Evolutionary conservation across 192 early-diverging fungal genomes (phyloP), one percentile per base, ranked within the genome.

Genomic region (Lobosporangium transversale): DNA sequence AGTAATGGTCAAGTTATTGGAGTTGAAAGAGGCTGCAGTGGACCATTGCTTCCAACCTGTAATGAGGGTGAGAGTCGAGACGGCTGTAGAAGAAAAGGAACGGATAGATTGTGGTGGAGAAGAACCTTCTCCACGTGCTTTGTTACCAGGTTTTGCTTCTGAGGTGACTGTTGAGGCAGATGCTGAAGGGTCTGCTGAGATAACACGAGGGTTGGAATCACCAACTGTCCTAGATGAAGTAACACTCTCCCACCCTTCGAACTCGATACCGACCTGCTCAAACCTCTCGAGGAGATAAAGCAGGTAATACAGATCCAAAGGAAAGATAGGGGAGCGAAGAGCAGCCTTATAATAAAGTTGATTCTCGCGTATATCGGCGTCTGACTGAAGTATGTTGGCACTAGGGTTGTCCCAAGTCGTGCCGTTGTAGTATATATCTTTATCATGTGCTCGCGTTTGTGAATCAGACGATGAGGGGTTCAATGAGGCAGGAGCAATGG

Each of bases 1-100:
- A 20, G 84, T 68, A 21, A 83, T 63, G 36, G 79, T 75, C 31
- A 58, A 29, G 9, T 70, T 61, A 1, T 51, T 54, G 31, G 56
- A 27, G 51, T 59, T 59, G 55, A 43, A 49, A 18, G 59, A 58
- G 12, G 69, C 66, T 43, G 79, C 58, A 32, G 66, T 62, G 17
- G 66, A 71, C 81, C 81, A 83, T 36, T 79, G 73, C 49, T 80
- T 67, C 81, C 81, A 83, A 20, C 79, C 79, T 5, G 81, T 71
- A 52, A 80, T 78, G 1, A 80, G 37, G 1, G 81, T 78, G 24
- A 83, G 55, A 0, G 81, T 80, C 9, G 81, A 80, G 12, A 80
- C 73, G n/a, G 81, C 78, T 0, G 73, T 67, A 2, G 79, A 80
- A 12, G 71, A 80, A 17, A 80, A 68, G 1, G 81, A 83, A 2